Evolutionary conservation across 148 eudicot genomes (phyloP).

Genomic region (Vaccinium darrowii): DNA sequence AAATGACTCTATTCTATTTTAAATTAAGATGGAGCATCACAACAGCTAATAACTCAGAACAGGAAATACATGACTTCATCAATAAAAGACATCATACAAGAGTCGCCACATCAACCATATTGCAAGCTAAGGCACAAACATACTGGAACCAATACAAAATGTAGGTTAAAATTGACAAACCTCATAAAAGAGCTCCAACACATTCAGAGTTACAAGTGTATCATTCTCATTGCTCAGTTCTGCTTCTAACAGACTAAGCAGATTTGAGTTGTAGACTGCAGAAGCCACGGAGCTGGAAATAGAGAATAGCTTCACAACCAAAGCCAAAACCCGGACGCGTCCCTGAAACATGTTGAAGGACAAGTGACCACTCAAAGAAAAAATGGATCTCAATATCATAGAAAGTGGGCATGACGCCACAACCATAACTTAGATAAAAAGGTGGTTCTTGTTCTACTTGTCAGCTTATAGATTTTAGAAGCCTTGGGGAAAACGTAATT

Average conservation of each 20-base stretch:
- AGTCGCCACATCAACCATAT: background rate
- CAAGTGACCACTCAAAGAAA: slow-evolving; percentile 13
- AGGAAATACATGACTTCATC: background rate
- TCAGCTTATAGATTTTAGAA: background rate
- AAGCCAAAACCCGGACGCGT: slow-evolving; percentile 75
- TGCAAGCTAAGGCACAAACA: background rate
- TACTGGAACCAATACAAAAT: background rate
- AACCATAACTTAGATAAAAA: background rate
- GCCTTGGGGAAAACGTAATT: background rate
- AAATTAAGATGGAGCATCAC: background rate
- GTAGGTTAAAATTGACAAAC: slow-evolving; percentile 29
- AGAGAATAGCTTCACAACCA: slow-evolving; percentile 90
- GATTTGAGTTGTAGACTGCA: slow-evolving; percentile 60
- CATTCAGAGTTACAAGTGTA: slow-evolving; percentile 65
- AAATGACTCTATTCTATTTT: background rate
- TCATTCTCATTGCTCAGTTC: slow-evolving; percentile 69
- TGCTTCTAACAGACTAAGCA: slow-evolving; percentile 63
- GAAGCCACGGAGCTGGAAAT: slow-evolving; percentile 72
- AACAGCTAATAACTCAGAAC: slow-evolving; percentile 9
- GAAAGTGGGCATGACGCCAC: background rate
- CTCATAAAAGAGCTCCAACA: slow-evolving; percentile 86
- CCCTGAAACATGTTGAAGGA: slow-evolving; percentile 50
- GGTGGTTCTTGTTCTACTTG: background rate
- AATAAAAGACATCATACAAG: background rate
- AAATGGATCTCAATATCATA: slow-evolving; percentile 1